Percentiles rank a stretch among this genome's conserved stretches.
Conservation (phyloP, 805 yeast species). For the Scheffersomyces spartinae region DNA sequence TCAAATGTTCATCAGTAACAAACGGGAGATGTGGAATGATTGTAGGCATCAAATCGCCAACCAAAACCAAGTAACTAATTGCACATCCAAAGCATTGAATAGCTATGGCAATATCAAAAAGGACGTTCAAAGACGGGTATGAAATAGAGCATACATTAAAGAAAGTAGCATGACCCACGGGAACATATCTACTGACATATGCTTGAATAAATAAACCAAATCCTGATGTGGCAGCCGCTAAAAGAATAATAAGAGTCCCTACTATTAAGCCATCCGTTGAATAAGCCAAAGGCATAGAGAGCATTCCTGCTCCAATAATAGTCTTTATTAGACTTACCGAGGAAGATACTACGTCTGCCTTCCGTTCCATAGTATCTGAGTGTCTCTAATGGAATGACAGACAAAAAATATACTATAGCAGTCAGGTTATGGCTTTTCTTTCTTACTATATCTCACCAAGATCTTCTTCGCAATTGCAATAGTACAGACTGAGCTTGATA, state of each 20-base stretch:
- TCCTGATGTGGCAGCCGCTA: conserved; percentile 58
- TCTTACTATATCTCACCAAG: no score
- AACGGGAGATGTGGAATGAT: no score
- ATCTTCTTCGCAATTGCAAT: no score
- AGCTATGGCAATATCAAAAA: conserved; percentile 60
- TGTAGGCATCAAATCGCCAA: conserved; percentile 62
- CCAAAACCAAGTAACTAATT: conserved; percentile 53
- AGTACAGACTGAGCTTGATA: no score
- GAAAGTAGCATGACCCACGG: conserved; percentile 52
- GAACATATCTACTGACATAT: conserved; percentile 44
- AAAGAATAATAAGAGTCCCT: conserved; percentile 41
- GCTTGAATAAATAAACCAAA: conserved; percentile 58
- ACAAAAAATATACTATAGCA: no score
- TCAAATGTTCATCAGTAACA: conserved; percentile 11
- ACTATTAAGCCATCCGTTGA: conserved; percentile 52
- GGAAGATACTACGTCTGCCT: conserved; percentile 49
- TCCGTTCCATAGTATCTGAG: no score
- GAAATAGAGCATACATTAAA: conserved; percentile 51
- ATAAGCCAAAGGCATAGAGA: conserved; percentile 68
- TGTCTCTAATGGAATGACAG: no score
- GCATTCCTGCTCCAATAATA: conserved; percentile 69
- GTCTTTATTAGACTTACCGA: conserved; percentile 61
- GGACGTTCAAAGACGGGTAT: conserved; percentile 46
- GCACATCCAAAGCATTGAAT: conserved; percentile 66
- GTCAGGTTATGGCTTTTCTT: no score